Evolutionary conservation across 345 rosid genomes (phyloP), one percentile per base, ranked within the genome.

Genomic region (Pugionium dolabratum): DNA sequence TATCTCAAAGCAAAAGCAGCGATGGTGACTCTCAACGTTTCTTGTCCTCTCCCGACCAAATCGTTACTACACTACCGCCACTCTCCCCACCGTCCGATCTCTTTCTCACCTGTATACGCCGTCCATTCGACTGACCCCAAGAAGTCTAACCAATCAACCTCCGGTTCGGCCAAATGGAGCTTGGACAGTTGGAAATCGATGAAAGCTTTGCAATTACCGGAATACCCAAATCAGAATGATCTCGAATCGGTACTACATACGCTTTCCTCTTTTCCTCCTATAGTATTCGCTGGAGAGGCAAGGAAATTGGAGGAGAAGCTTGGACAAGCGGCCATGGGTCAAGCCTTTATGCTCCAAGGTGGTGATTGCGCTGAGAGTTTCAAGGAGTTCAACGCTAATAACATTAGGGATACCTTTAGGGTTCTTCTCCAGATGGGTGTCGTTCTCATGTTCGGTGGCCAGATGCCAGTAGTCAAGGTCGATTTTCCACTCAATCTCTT

Each of bases 231-330:
- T 63, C 83, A 78, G 58, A 78, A 54, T 39, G 90, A 85, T 71
- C 81, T 85, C 6, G 84, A 83, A 2, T 72, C 88, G 41, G 88
- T 83, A 55, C 79, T 85, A 44, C 58, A 69, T 73, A 85, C 86
- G 27, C 78, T 85, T 7, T 83, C 81, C 2, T 75, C 71, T 26
- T 85, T 78, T 34, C 90, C 90, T 43, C 90, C 90, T 10, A 78
- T 85, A 51, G 90, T 85, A 2, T 85, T 85, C 51, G 85, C 90
- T 4, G 90, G 90, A 3, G 88, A 83, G 64, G 90, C 90, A 1
- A 77, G 87, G 59, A 79, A 77, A 35, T 73, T 85, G 6, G 85
- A 85, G 79, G 86, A 80, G 36, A 79, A 67, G 75, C 76, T 82
- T 0, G 90, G 85, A 0, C 67, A 57, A 50, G 90, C 90, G 0